A percentile compares a stretch with the other conserved stretches of the same genome.
phyloP scores from a whole-genome alignment of 768 basidiomycete species.

The Russula abietina region DNA sequence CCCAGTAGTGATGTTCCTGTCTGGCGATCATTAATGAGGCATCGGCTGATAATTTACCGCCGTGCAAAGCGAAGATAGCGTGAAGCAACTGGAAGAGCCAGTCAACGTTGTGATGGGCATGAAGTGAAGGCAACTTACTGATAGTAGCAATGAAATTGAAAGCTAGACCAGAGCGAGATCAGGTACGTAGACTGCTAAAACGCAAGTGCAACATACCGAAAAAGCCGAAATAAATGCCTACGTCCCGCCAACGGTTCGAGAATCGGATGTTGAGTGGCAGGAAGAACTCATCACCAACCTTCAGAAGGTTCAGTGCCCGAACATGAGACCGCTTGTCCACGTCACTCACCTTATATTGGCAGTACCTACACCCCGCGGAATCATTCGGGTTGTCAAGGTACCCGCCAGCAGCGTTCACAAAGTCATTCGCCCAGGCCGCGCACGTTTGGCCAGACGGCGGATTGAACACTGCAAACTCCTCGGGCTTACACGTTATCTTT shows the following conservation, averaged over 20 bases:
- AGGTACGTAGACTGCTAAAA: neutral
- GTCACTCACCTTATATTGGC: constrained; percentile 46
- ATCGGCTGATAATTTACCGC: constrained; percentile 17
- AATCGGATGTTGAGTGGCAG: constrained; percentile 60
- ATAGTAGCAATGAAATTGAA: constrained; percentile 68
- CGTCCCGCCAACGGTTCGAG: constrained; percentile 60
- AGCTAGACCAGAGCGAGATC: constrained; percentile 30
- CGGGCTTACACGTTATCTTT: constrained; percentile 51
- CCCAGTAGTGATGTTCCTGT: neutral
- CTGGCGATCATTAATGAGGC: neutral
- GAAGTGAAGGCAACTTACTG: constrained; percentile 29
- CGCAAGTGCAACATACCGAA: constrained; percentile 37
- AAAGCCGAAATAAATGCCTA: constrained; percentile 58
- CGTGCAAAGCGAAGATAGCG: constrained; percentile 42
- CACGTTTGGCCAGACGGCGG: constrained; percentile 77
- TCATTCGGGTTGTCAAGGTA: constrained; percentile 66
- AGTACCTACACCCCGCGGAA: constrained; percentile 62
- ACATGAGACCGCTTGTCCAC: neutral
- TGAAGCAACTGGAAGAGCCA: constrained; percentile 49
- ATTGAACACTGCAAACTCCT: constrained; percentile 66
- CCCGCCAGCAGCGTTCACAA: constrained; percentile 56
- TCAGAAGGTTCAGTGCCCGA: constrained; percentile 8
- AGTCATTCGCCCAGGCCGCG: constrained; percentile 59
- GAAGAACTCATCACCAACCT: constrained; percentile 66
- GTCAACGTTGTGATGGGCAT: neutral